Evolutionary conservation across 768 basidiomycete genomes (phyloP).

Genomic region (Suillus luteus): DNA sequence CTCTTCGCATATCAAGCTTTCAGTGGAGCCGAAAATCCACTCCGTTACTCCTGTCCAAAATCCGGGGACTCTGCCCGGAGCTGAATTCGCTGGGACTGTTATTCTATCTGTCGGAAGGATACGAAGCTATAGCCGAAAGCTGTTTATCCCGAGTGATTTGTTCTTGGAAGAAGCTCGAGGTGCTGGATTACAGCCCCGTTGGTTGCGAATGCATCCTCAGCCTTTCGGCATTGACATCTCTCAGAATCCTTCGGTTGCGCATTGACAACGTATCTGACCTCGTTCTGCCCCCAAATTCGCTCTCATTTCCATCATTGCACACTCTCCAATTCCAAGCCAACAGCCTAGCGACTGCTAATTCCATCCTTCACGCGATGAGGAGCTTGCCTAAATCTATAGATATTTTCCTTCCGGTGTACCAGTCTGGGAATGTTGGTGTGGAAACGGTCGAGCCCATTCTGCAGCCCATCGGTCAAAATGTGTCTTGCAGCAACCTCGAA

Average conservation of each 20-base stretch:
- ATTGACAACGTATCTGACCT: not conserved
- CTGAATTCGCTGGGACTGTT: not conserved
- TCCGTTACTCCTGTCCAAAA: not conserved
- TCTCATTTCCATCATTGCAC: slow-evolving; percentile 1
- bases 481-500: not conserved
- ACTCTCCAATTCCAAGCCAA: not conserved
- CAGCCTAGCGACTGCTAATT: not conserved
- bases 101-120: not conserved
- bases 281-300: not conserved
- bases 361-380: not conserved
- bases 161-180: slow-evolving; percentile 6
- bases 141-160: not conserved
- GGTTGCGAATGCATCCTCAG: not conserved
- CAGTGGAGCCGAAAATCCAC: not conserved
- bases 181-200: not conserved
- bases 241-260: slow-evolving; percentile 1
- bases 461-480: not conserved
- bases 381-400: not conserved
- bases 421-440: not conserved
- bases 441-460: not conserved
- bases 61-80: not conserved
- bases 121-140: not conserved
- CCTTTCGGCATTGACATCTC: not conserved
- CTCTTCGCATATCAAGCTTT: slow-evolving; percentile 1
- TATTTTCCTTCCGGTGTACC: not conserved